A percentile compares a stretch with the other conserved stretches of the same genome.
phyloP scores from a whole-genome alignment of 2,329 filamentous ascomycete genomes.

The Colletotrichum karsti region DNA sequence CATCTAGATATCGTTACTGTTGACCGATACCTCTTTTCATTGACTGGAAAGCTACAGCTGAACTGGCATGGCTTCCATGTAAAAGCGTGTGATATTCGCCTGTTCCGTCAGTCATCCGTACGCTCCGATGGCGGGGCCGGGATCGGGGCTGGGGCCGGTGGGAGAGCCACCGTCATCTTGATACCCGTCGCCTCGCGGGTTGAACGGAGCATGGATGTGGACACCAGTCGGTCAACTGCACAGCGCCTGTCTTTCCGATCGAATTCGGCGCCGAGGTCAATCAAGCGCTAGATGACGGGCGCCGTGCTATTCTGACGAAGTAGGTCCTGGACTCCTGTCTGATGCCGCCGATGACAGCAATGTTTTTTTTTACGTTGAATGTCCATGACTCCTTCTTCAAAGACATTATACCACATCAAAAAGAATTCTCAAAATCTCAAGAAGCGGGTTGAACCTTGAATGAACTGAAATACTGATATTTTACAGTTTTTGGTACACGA shows the following conservation, averaged over 20 bases:
- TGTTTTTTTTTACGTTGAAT: too few relatives aligned
- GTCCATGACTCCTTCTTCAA: too few relatives aligned
- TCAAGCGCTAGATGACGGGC: constrained; percentile 59
- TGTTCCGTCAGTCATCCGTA: constrained; percentile 36
- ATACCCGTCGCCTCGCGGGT: constrained; percentile 39
- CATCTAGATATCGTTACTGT: too few relatives aligned
- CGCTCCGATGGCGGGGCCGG: too few relatives aligned
- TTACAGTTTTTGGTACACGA: neutral
- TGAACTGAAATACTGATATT: neutral
- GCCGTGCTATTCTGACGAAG: constrained; percentile 57
- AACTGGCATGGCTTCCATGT: too few relatives aligned
- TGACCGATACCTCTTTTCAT: constrained; percentile 54
- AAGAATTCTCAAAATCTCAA: too few relatives aligned
- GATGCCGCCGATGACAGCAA: too few relatives aligned
- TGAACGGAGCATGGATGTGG: constrained; percentile 37
- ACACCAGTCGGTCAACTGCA: constrained; percentile 55
- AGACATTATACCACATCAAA: too few relatives aligned
- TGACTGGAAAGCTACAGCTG: too few relatives aligned
- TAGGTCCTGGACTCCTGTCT: too few relatives aligned
- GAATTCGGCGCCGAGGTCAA: constrained; percentile 62
- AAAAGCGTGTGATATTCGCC: too few relatives aligned
- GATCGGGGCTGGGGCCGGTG: constrained; percentile 31
- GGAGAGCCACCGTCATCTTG: constrained; percentile 31
- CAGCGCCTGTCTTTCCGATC: constrained; percentile 54
- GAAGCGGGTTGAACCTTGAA: too few relatives aligned